These are phyloP conservation scores for Aphanocladium album DNA, from an alignment of 2,329 filamentous ascomycete species.

Conservation along the genomic window DNA sequence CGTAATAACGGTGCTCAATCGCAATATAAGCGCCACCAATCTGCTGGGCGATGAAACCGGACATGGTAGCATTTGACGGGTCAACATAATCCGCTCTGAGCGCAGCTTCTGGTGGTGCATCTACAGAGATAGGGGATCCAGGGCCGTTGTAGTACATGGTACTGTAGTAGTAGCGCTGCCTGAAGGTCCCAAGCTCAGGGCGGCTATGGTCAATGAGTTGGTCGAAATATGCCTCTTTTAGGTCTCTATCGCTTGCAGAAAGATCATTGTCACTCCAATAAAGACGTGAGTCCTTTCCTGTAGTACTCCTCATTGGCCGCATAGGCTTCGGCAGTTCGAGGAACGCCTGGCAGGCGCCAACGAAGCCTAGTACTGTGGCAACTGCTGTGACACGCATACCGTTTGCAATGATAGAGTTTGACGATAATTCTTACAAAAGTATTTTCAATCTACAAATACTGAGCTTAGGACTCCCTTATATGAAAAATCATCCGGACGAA, in stretches of 20 bases:
- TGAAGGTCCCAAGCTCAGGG: constrained; percentile 55
- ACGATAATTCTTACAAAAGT: not conserved
- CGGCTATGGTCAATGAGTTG: constrained; percentile 56
- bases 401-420: not conserved
- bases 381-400: not conserved
- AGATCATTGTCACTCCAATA: no score
- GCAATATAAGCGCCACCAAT: constrained; percentile 69
- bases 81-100: constrained; percentile 56
- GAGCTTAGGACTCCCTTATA: no score
- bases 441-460: not conserved
- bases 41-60: constrained; percentile 59
- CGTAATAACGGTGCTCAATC: constrained; percentile 77
- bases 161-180: constrained; percentile 76
- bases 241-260: not conserved
- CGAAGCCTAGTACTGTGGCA: not conserved
- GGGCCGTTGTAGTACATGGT: constrained; percentile 66
- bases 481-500: no score
- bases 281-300: not conserved
- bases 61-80: constrained; percentile 63
- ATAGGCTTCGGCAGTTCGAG: not conserved
- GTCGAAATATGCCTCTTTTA: constrained; percentile 32
- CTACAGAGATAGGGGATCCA: constrained; percentile 71
- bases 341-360: not conserved
- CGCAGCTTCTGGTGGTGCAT: constrained; percentile 60
- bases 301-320: not conserved